phyloP scores from a whole-genome alignment of 192 early-diverging fungal genomes.

The Entomortierella lignicola region DNA sequence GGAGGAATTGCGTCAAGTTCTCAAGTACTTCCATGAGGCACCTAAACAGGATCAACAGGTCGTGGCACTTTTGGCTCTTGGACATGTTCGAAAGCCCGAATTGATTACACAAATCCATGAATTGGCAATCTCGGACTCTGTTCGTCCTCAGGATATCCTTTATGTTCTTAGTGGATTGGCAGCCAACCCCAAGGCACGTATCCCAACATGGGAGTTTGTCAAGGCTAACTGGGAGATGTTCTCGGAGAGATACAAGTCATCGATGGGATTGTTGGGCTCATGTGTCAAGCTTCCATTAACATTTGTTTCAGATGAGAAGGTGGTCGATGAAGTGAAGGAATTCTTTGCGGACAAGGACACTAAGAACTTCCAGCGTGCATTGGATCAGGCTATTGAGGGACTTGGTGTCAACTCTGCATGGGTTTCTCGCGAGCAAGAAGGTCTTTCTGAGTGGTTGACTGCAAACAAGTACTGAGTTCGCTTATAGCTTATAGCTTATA shows the following conservation, averaged over 20 bases:
- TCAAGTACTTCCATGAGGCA: conserved; percentile 68
- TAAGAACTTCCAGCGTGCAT: conserved; percentile 70
- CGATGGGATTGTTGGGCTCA: conserved; percentile 57
- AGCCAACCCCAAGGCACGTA: conserved; percentile 65
- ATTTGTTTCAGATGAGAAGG: conserved; percentile 50
- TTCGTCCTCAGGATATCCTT: conserved; percentile 79
- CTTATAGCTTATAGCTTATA: too few relatives aligned
- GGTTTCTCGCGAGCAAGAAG: conserved; percentile 64
- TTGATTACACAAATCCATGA: conserved; percentile 71
- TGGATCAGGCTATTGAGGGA: conserved; percentile 81
- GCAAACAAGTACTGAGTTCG: conserved; percentile 46
- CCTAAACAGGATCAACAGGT: conserved; percentile 75
- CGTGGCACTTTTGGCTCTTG: conserved; percentile 72
- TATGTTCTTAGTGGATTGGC: conserved; percentile 60
- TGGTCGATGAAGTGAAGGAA: conserved; percentile 71
- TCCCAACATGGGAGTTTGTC: conserved; percentile 76
- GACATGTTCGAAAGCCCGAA: conserved; percentile 64
- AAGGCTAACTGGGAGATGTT: conserved; percentile 67
- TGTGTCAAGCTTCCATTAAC: conserved; percentile 53
- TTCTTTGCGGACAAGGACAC: conserved; percentile 76
- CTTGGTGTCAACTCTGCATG: conserved; percentile 70
- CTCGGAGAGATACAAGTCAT: conserved; percentile 52
- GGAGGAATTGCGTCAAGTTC: conserved; percentile 72
- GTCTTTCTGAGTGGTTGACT: conserved; percentile 61
- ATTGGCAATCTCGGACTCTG: conserved; percentile 71